Evolutionary conservation across 2,329 filamentous ascomycete genomes (phyloP), one percentile per base, ranked within the genome.

Genomic region (Colletotrichum sp.): DNA sequence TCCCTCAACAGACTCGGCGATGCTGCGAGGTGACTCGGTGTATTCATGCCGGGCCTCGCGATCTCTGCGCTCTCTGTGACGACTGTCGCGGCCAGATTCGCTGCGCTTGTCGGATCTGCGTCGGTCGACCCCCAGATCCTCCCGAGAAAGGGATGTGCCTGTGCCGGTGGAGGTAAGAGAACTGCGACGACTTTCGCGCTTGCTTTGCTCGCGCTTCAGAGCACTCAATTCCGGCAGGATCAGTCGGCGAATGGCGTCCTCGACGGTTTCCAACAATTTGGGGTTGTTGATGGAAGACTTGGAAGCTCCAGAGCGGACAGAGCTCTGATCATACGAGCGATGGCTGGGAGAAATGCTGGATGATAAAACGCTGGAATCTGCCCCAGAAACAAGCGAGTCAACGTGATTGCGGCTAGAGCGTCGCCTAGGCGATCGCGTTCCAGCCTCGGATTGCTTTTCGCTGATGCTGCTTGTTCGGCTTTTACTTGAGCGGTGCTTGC

Each of bases 201-300:
- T 93, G 83, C 95, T 96, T 83, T 96, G 95, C 81, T 98, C 96
- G 80, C 96, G 93, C 84, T 98, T 98, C 71, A 99, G 88, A 12
- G 96, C 95, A 80, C 95, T 96, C 60, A 99, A 89, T 84, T 99
- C 96, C 0, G 97, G 97, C 4, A 99, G 86, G 69, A 98, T 98
- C 66, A 98, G 89, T 65, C 96, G 92, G 77, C 95, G 93, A 81
- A 98, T 98, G 16, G 96, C 96, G 85, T 98, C 96, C 85, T 98
- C 96, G 4, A 98, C 96, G 0, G 96, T 97, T 81, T 97, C 95
- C 3, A 98, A 90, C 3, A 98, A 87, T 82, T 95, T 97, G 0
- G 96, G 96, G 81, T 98, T 98, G 85, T 98, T 98, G 83, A 98
- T 95, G 0, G 95, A 96, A 4, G 95, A 95, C 28, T 86, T 85